These are phyloP conservation scores for Neobulgaria alba DNA, from an alignment of 2,329 filamentous ascomycete species.

Conservation along the genomic window DNA sequence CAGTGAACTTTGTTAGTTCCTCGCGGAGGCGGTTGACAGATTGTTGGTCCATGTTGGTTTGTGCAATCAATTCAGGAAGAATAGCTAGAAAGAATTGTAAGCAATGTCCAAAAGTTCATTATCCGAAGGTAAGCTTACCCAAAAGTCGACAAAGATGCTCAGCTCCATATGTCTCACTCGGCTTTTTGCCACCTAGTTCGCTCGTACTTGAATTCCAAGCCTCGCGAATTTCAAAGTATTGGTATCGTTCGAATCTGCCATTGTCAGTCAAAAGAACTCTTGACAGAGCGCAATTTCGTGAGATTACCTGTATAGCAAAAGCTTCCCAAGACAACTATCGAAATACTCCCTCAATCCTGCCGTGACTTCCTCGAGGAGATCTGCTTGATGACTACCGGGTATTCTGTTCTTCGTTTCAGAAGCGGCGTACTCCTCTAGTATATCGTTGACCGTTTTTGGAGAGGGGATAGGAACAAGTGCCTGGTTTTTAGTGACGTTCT, in stretches of 20 bases:
- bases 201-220: conserved; percentile 55
- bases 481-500: conserved; percentile 93
- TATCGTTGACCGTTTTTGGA: conserved; percentile 61
- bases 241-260: conserved; percentile 76
- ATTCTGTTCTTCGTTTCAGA: conserved; percentile 60
- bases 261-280: neutral
- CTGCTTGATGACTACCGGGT: conserved; percentile 60
- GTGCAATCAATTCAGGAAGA: conserved; percentile 85
- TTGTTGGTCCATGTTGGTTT: conserved; percentile 96
- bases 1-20: conserved; percentile 77
- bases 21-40: conserved; percentile 82
- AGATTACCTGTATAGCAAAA: conserved; percentile 69
- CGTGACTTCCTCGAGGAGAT: conserved; percentile 85
- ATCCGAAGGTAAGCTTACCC: conserved; percentile 64
- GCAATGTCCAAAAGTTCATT: too few species aligned
- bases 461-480: conserved; percentile 82
- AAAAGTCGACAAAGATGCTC: conserved; percentile 87
- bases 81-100: conserved; percentile 49
- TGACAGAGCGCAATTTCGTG: neutral
- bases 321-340: conserved; percentile 77
- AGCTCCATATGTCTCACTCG: conserved; percentile 80
- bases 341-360: conserved; percentile 88
- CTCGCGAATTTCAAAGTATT: conserved; percentile 72
- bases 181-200: conserved; percentile 59
- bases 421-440: conserved; percentile 72